Evolutionary conservation across 805 yeast species (phyloP).

Genomic region (Starmerella kuoi): DNA sequence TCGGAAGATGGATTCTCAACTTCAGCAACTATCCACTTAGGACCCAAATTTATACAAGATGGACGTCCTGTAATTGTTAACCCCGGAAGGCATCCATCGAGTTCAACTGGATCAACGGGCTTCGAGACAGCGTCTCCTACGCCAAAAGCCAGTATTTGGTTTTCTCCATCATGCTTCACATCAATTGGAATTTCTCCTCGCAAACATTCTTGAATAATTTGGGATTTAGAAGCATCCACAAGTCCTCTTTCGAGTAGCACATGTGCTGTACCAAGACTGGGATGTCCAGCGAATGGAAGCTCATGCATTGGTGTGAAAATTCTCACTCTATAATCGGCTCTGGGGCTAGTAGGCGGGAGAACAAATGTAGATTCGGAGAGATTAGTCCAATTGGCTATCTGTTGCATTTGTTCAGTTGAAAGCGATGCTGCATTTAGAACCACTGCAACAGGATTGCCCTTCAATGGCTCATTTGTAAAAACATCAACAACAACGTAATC

Average conservation of each 20-base stretch:
- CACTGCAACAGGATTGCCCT: constrained; percentile 49
- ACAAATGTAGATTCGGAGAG: constrained; percentile 48
- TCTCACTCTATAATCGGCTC: constrained; percentile 38
- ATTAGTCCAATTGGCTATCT: constrained; percentile 48
- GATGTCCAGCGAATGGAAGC: constrained; percentile 55
- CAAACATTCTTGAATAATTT: constrained; percentile 18
- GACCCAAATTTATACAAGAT: constrained; percentile 10
- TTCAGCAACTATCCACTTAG: constrained; percentile 13
- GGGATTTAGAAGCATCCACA: constrained; percentile 11
- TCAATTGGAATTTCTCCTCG: constrained; percentile 31
- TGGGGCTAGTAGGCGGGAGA: constrained; percentile 30
- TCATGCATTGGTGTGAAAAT: constrained; percentile 40
- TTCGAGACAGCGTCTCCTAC: neutral
- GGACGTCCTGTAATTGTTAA: constrained; percentile 2
- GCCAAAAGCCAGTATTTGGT: constrained; percentile 10
- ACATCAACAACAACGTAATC: constrained; percentile 31
- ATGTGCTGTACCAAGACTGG: constrained; percentile 38
- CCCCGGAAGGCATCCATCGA: neutral
- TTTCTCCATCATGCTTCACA: constrained; percentile 29
- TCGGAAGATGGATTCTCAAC: neutral
- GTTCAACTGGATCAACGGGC: neutral
- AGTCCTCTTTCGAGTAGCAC: constrained; percentile 15
- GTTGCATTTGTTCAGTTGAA: constrained; percentile 34
- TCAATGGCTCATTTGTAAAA: constrained; percentile 31
- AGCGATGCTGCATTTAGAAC: constrained; percentile 32